Evolutionary conservation across 2,329 filamentous ascomycete genomes (phyloP), one percentile per base, ranked within the genome.

Genomic region (Aspergillus tanneri): DNA sequence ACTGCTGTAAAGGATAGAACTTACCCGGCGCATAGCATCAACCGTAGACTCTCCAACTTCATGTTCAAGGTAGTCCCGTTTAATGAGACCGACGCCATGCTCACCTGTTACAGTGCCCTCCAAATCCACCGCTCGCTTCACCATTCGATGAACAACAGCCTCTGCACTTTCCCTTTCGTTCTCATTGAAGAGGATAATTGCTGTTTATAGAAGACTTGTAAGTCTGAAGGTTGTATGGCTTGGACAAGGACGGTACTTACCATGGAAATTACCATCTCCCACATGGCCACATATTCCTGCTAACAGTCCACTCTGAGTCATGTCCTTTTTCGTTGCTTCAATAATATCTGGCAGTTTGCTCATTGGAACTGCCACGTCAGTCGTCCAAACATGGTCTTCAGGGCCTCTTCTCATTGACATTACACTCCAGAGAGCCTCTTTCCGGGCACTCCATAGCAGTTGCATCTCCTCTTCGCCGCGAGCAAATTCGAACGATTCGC

Each of bases 331-430:
- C 1, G 85, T 87, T 40, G 81, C 75, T 53, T 87, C 84, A 40
- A 91, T 87, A 45, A 90, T 85, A 55, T 87, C 82, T 1, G 87
- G 82, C 52, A 92, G 71, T 30, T 77, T 75, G 12, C 83, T 87
- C 39, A 91, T 82, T 0, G 87, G 87, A 0, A 91, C 88, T 0
- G 87, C 87, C 16, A 91, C 87, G 63, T 92, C 88, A 0, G 87
- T 92, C 0, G 86, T 88, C 87, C 87, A 90, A 21, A 90, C 80
- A 38, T 77, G 80, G 56, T 86, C 80, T 2, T 77, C 76, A 0
- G 78, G 77, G 19, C 80, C 72, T 40, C 81, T 75, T 49, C 77
- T 78, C 68, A 85, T 80, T 0, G 84, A 83, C 68, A 88, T 82
- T 36, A 87, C 80, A 47, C 82, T 85, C 83, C 86, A 90, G 1